Base-by-base conservation (phyloP, 352 stramenopile genomes). In the Pilasporangium apinafurcum region DNA sequence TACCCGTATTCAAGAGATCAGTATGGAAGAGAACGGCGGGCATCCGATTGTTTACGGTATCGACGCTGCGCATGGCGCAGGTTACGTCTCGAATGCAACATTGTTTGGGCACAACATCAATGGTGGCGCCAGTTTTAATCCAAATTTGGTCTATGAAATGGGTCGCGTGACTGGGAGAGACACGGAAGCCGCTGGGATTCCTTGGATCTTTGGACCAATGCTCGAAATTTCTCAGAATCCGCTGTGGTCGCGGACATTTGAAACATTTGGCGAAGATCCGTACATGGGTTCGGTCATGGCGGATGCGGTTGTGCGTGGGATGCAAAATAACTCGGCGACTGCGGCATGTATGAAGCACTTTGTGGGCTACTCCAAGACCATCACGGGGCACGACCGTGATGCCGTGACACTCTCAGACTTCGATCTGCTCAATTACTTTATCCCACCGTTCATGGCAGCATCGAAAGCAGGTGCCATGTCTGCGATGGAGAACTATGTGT, bases 241-340 rank as follows among this genome's bases (percentile, higher is more conserved):
- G 0, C 62, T 91, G 10, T 97, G 91, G 90, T 56, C 79, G 4
- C 65, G 92, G 12, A 89, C 92, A 5, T 97, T 83, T 44, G 93
- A 98, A 59, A 97, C 90, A 9, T 98, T 97, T 65, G 89, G 93
- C 5, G 87, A 97, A 76, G 88, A 97, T 44, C 84, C 86, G 7
- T 50, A 86, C 26, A 21, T 96, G 6, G 85, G 83, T 1, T 76
- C 82, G 0, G 54, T 80, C 30, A 91, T 97, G 75, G 86, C 70
- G 1, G 57, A 72, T 27, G 68, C 69, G 3, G 75, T 94, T 35
- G 56, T 96, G 20, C 57, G 70, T 6, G 91, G 91, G 4, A 68
- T 97, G 27, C 88, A 97, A 53, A 65, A 55, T 37, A 72, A 66
- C 34, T 62, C 60, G 31, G 54, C 66, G 2, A 76, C 71, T 4